A percentile compares a stretch with the other conserved stretches of the same genome.
phyloP scores from a whole-genome alignment of 2,329 filamentous ascomycete species.

The Penicillium occitanis region DNA sequence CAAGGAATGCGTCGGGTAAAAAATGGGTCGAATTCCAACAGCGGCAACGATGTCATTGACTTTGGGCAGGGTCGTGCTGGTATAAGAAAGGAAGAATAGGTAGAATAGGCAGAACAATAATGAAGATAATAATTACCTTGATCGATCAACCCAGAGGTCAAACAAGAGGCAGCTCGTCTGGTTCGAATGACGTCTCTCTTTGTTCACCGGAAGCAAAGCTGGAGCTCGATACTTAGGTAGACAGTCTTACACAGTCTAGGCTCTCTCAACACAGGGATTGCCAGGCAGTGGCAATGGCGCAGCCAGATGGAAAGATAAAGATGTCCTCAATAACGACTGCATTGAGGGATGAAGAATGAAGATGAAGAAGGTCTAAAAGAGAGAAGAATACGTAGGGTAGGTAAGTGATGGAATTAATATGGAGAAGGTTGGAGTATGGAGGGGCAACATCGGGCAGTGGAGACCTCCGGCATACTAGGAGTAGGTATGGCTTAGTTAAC shows the following conservation, averaged over 20 bases:
- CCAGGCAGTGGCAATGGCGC: constrained; percentile 4
- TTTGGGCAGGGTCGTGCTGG: not conserved
- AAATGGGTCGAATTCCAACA: constrained; percentile 13
- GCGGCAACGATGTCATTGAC: constrained; percentile 6
- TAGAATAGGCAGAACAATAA: not conserved
- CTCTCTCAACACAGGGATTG: constrained; percentile 7
- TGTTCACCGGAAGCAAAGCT: constrained; percentile 15
- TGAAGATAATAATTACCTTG: constrained; percentile 7
- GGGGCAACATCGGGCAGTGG: constrained; percentile 10
- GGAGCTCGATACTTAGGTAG: not conserved
- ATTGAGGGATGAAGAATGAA: constrained; percentile 24
- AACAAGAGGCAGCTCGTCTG: not conserved
- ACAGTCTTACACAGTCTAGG: not conserved
- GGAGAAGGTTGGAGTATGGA: constrained; percentile 6
- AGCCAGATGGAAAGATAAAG: constrained; percentile 8
- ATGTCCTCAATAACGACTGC: constrained; percentile 33
- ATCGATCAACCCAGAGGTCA: not conserved
- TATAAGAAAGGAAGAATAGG: not conserved
- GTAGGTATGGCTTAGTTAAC: too few species aligned
- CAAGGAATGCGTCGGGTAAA: constrained; percentile 22
- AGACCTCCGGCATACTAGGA: too few species aligned
- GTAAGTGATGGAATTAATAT: not conserved
- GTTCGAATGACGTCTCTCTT: constrained; percentile 19
- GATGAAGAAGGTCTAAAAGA: not conserved
- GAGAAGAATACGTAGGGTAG: not conserved